phyloP scores from a whole-genome alignment of 2,329 filamentous ascomycete species.

The Orbilia ellipsospora region DNA sequence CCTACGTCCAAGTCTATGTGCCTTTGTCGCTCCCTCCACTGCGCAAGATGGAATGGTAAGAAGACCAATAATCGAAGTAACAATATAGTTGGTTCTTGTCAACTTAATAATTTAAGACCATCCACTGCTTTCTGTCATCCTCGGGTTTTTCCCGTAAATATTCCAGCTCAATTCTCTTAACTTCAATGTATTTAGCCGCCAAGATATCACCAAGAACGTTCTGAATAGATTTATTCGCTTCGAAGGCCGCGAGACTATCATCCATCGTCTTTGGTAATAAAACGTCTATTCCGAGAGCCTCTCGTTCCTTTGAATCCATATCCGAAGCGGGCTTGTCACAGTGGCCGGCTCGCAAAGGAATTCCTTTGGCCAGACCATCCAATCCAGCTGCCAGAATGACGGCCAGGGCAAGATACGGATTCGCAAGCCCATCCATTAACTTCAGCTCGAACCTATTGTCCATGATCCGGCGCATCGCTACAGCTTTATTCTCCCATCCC shows the following conservation, averaged over 20 bases:
- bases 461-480: slow-evolving; percentile 57
- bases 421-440: slow-evolving; percentile 59
- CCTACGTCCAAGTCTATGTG: too few species aligned
- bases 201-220: not conserved
- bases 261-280: slow-evolving; percentile 1
- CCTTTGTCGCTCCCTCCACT: too few species aligned
- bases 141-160: slow-evolving; percentile 5
- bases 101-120: slow-evolving; percentile 20
- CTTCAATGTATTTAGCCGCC: not conserved
- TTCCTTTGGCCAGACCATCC: slow-evolving; percentile 38
- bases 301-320: slow-evolving; percentile 1
- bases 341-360: not conserved
- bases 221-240: not conserved
- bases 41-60: too few species aligned
- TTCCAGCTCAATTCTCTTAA: not conserved
- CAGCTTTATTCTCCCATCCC: slow-evolving; percentile 59
- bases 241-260: not conserved
- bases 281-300: not conserved
- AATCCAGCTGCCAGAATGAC: slow-evolving; percentile 58
- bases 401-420: slow-evolving; percentile 59
- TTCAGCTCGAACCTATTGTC: slow-evolving; percentile 59
- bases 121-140: slow-evolving; percentile 14
- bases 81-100: too few species aligned
- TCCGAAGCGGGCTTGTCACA: not conserved
- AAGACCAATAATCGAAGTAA: too few species aligned